phyloP scores from a whole-genome alignment of 768 basidiomycete genomes.

The Suillus sp. region DNA sequence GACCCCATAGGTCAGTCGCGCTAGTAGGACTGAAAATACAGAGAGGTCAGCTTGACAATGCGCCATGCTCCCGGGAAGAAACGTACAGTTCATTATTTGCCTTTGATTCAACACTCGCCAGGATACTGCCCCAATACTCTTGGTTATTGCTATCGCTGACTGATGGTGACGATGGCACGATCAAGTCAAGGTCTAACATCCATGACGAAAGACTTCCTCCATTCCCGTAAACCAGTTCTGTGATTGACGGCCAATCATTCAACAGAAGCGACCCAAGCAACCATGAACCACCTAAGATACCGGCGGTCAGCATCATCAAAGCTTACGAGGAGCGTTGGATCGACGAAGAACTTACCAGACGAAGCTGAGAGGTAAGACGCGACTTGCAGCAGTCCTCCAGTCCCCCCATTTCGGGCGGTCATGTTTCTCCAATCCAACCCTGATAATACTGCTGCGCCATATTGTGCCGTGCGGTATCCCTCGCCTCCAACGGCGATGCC shows the following conservation, averaged over 20 bases:
- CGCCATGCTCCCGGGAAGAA: slow-evolving; percentile 8
- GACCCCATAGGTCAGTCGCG: slow-evolving; percentile 62
- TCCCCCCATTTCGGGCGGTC: slow-evolving; percentile 56
- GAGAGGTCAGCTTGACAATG: slow-evolving; percentile 1
- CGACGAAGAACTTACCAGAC: slow-evolving; percentile 46
- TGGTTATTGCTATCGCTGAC: slow-evolving; percentile 50
- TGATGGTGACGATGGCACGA: slow-evolving; percentile 53
- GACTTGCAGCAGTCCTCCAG: slow-evolving; percentile 72
- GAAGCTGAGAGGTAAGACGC: slow-evolving; percentile 67
- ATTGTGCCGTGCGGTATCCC: slow-evolving; percentile 68
- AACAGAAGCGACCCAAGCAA: slow-evolving; percentile 60
- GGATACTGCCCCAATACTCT: slow-evolving; percentile 53
- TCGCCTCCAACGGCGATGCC: slow-evolving; percentile 73
- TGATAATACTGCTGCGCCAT: slow-evolving; percentile 58
- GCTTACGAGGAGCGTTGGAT: neutral
- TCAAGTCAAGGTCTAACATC: slow-evolving; percentile 57
- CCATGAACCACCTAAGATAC: slow-evolving; percentile 62
- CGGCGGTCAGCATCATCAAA: slow-evolving; percentile 1
- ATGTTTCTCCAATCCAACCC: slow-evolving; percentile 64
- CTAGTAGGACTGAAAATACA: slow-evolving; percentile 54
- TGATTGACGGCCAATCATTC: slow-evolving; percentile 62
- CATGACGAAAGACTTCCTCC: slow-evolving; percentile 49
- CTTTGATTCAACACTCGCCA: slow-evolving; percentile 58
- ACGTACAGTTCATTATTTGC: slow-evolving; percentile 56
- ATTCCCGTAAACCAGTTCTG: slow-evolving; percentile 63